Evolutionary conservation across 495 filamentous ascomycete species (phyloP).

Genomic region (Hypoxylon trugodes): DNA sequence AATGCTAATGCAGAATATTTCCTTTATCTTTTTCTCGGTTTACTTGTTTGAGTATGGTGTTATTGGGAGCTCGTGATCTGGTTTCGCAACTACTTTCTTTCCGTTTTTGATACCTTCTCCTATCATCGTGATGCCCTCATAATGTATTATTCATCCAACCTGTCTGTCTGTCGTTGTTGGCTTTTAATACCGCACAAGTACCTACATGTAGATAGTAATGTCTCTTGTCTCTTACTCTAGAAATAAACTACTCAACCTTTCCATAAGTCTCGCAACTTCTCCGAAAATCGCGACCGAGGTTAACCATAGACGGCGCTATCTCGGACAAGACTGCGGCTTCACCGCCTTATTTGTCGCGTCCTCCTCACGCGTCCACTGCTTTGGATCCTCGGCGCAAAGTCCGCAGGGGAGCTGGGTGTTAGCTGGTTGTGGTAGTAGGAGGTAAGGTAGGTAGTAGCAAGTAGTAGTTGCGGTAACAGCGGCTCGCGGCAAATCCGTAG

Average conservation of each 20-base stretch:
- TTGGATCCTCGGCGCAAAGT: background rate
- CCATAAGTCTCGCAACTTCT: too few species aligned
- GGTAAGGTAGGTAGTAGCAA: too few species aligned
- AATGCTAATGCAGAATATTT: slow-evolving; percentile 32
- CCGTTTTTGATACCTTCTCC: background rate
- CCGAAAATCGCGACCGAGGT: too few species aligned
- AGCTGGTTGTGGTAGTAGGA: too few species aligned
- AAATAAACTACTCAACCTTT: too few species aligned
- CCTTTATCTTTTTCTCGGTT: slow-evolving; percentile 8
- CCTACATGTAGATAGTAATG: too few species aligned
- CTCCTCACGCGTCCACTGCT: background rate
- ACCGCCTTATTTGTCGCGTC: slow-evolving; percentile 4
- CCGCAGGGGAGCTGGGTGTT: slow-evolving; percentile 1
- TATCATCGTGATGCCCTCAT: background rate
- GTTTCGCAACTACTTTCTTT: background rate
- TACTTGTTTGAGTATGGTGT: background rate
- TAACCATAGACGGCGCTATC: background rate
- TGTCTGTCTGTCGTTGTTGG: too few species aligned
- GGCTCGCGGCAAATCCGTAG: background rate
- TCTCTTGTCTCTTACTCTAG: too few species aligned
- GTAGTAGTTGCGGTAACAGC: background rate
- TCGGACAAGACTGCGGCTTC: background rate
- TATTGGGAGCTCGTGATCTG: background rate
- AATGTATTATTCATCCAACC: too few species aligned
- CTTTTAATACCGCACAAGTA: too few species aligned